Evolutionary conservation across 2,329 filamentous ascomycete species (phyloP).

Genomic region (Sporothrix mexicana): DNA sequence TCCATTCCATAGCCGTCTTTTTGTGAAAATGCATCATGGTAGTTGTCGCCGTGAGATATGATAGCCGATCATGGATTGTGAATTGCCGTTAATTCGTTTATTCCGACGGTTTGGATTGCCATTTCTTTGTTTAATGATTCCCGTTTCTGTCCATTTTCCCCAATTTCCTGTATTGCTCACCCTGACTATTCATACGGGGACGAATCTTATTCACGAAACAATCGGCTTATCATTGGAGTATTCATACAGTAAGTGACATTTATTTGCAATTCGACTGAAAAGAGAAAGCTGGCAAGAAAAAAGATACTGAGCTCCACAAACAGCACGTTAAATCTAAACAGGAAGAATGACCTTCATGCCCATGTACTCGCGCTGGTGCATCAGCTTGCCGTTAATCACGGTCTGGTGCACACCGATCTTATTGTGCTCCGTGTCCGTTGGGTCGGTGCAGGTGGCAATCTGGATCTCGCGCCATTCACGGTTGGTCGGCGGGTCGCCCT

Average conservation of each 20-base stretch:
- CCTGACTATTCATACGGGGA: no score
- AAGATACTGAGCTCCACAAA: not conserved
- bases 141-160: no score
- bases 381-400: slow-evolving; percentile 52
- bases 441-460: slow-evolving; percentile 52
- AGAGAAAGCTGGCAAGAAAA: not conserved
- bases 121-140: no score
- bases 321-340: slow-evolving; percentile 41
- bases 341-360: slow-evolving; percentile 53
- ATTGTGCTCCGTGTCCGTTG: slow-evolving; percentile 50
- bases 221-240: no score
- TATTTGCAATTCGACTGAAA: no score
- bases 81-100: not conserved
- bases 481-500: slow-evolving; percentile 52
- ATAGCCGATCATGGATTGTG: not conserved
- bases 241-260: no score
- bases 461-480: slow-evolving; percentile 57
- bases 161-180: no score
- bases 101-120: no score
- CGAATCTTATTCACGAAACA: no score
- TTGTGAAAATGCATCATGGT: no score
- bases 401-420: slow-evolving; percentile 51
- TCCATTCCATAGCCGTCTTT: not conserved
- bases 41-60: not conserved
- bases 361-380: slow-evolving; percentile 55